Base-by-base conservation (phyloP, 2,329 filamentous ascomycete species). In the Botrytis porri region DNA sequence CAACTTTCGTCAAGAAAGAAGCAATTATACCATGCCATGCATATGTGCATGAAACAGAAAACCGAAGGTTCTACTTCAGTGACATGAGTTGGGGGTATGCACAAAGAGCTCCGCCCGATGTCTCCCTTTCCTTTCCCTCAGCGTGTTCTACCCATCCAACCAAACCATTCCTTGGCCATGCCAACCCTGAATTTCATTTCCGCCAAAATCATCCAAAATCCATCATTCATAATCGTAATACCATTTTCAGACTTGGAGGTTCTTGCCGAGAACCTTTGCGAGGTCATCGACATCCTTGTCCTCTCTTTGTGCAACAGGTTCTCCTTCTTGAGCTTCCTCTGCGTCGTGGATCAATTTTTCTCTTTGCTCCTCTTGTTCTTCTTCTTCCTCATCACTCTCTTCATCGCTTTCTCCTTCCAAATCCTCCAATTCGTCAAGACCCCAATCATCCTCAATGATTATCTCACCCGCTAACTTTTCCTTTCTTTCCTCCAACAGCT, bases 381-480 rank as follows among this genome's bases (percentile, higher is more conserved):
- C 84, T 32, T 88, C 89, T 69, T 91, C 89, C 2, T 92, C 90
- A 10, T 91, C 90, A 1, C 90, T 90, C 10, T 89, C 90, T 10
- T 90, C 89, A 22, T 90, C 90, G 20, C 90, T 91, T 4, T 91
- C 90, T 37, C 91, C 89, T 8, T 93, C 73, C 88, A 98, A 89
- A 77, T 98, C 95, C 78, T 92, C 92, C 62, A 97, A 88, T 80
- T 92, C 92, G 80, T 97, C 95, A 37, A 98, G 83, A 59, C 93
- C 93, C 93, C 93, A 96, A 37, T 90, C 88, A 75, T 94, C 92
- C 82, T 97, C 94, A 61, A 92, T 87, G 54, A 95, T 81, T 39
- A 88, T 79, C 73, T 89, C 87, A 25, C 91, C 91, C 41, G 86
- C 91, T 5, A 89, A 79, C 77, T 92, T 89, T 81, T 95, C 92